Base-by-base conservation (phyloP, 2,329 filamentous ascomycete genomes). In the Xylogone sp. region DNA sequence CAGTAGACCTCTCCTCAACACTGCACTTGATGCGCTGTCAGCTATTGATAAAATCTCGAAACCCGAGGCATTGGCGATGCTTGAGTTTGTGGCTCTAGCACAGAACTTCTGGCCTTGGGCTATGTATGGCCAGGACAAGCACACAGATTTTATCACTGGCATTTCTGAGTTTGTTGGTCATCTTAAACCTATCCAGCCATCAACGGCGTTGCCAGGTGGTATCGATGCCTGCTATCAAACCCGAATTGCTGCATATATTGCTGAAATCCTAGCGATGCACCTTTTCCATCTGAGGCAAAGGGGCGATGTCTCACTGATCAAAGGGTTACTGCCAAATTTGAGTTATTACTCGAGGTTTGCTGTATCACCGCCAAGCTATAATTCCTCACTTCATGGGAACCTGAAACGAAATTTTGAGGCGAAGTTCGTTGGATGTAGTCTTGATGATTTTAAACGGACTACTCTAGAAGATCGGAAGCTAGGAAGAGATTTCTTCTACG, bases 21-120 rank as follows among this genome's bases (percentile, higher is more conserved):
- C 83, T 50, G 93, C 91, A 0, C 75, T 97, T 27, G 79, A 86
- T 43, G 79, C 83, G 52, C 74, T 97, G 34, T 78, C 81, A 18
- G 76, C 76, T 10, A 83, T 96, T 54, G 77, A 80, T 21, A 74
- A 79, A 1, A 68, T 92, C 20, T 76, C 86, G 8, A 76, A 80
- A n/a, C 73, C 75, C 29, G 82, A 90, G 56, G 82, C 86, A 3
- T 73, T 91, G 20, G 83, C 88, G 1, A 84, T 97, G 60, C 76
- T 99, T 16, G 86, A 93, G 61, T 97, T 97, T 66, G 83, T 97
- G 34, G 84, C 89, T 2, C 84, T 88, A 2, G 89, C 93, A 3
- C 92, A 97, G 65, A 94, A 96, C 67, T 89, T 91, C 65, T 97
- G 93, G 93, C 88, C 92, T 1, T 96, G 93, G 90, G 92, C 90